Evolutionary conservation across 441 rosid species (phyloP), one percentile per base, ranked within the genome.

Genomic region (Bocquillonia castaneifolia): DNA sequence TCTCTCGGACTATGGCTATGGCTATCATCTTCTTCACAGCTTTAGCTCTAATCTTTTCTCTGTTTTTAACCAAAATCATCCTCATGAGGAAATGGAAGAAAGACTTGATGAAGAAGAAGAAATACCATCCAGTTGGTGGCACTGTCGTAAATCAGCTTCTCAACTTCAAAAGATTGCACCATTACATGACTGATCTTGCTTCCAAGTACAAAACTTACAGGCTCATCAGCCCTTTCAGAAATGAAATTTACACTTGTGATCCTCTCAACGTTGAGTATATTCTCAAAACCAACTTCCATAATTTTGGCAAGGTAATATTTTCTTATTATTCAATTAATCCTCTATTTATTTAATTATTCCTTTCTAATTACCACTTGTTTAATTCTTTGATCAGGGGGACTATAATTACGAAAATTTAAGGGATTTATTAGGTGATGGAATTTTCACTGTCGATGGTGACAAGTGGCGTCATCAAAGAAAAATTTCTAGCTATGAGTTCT

Each of bases 121-220:
- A 74, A 69, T 83, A 77, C 68, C 89, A 82, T 64, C 88, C 92
- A 0, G 60, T 87, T 15, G 89, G 76, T 3, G 92, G 88, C 52
- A 87, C 92, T 2, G 55, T 78, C 10, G 39, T 87, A 15, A 73
- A 80, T 73, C 92, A 85, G 68, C 85, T 87, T 29, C 74, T 83
- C 69, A 75, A 87, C 80, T 87, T 87, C 90, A 68, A 74, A 23
- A 78, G 85, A 36, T 51, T 87, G 63, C 89, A 87, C 54, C 80
- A 87, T 81, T 83, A 83, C 72, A 85, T 85, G 90, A 82, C 90
- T 52, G 68, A 76, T 57, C 85, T 82, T 45, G 86, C 86, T 2
- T 53, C 52, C 60, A 74, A 69, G 45, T 42, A 82, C 71, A 67
- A 23, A 53, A 82, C 89, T 32, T 85, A 82, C 82, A 68, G 89